Percentiles rank a stretch among this genome's conserved stretches.
Conservation (phyloP, 2,329 filamentous ascomycete genomes). For the Talaromyces sp. region DNA sequence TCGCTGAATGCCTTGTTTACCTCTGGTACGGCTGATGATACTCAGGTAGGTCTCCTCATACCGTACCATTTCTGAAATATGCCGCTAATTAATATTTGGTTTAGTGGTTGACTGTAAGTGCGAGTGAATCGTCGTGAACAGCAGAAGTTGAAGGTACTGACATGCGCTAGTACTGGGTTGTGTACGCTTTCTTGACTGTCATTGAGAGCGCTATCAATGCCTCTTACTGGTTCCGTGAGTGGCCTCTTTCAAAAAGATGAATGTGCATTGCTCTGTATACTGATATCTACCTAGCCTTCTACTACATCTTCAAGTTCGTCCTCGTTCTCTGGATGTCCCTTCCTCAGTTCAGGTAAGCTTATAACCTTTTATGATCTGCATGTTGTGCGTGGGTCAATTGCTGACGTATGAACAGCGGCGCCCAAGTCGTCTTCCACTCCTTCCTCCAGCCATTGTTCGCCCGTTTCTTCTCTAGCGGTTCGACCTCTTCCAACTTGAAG, state of each 20-base stretch:
- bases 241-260: neutral
- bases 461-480: constrained; percentile 79
- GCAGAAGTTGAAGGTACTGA: neutral
- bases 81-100: constrained; percentile 22
- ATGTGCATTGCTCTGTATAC: constrained; percentile 26
- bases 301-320: constrained; percentile 99
- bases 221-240: constrained; percentile 67
- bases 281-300: constrained; percentile 63
- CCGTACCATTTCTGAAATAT: too few relatives aligned
- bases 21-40: constrained; percentile 61
- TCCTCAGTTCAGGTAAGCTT: constrained; percentile 83
- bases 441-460: constrained; percentile 88
- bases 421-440: constrained; percentile 94
- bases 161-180: constrained; percentile 62
- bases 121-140: neutral
- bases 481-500: constrained; percentile 82
- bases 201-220: constrained; percentile 66
- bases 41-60: constrained; percentile 51
- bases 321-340: constrained; percentile 97
- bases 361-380: constrained; percentile 23
- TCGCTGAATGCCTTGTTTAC: constrained; percentile 64
- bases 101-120: constrained; percentile 62
- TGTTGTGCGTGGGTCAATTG: constrained; percentile 19
- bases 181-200: constrained; percentile 64
- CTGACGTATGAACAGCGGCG: constrained; percentile 62